Conservation (phyloP, 2,329 filamentous ascomycete genomes). For the Trichophyton schoenleinii region DNA sequence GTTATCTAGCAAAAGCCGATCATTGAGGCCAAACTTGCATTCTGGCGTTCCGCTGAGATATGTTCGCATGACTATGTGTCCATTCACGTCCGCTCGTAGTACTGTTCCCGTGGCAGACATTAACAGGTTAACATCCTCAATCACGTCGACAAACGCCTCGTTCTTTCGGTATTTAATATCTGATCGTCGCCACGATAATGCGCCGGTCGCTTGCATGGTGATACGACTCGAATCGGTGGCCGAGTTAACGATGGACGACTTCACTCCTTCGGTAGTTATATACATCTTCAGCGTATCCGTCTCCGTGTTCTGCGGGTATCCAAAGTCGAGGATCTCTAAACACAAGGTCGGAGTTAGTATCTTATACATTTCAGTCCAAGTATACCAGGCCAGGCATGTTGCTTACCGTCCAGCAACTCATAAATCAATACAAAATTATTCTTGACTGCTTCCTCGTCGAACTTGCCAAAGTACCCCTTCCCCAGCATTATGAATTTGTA, state of each 20-base stretch:
- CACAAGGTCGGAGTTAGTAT: constrained; percentile 4
- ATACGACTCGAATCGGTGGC: constrained; percentile 88
- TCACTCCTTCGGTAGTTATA: constrained; percentile 97
- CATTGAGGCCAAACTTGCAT: constrained; percentile 97
- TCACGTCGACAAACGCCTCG: constrained; percentile 97
- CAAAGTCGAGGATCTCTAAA: constrained; percentile 74
- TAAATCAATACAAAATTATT: constrained; percentile 99
- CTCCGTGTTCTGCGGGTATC: constrained; percentile 30
- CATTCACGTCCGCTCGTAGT: constrained; percentile 87
- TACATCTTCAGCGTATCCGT: constrained; percentile 99
- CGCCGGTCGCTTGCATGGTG: constrained; percentile 97
- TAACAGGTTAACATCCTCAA: constrained; percentile 95
- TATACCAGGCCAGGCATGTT: neutral
- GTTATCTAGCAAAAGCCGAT: constrained; percentile 79
- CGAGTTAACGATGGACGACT: constrained; percentile 58
- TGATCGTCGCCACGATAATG: constrained; percentile 88
- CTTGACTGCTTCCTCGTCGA: constrained; percentile 98
- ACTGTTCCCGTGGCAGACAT: constrained; percentile 98
- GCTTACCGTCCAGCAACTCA: constrained; percentile 77
- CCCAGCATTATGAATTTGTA: constrained; percentile 84
- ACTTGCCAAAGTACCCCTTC: constrained; percentile 95
- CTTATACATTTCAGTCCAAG: neutral
- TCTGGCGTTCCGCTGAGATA: constrained; percentile 94
- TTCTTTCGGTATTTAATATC: constrained; percentile 99
- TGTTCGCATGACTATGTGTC: constrained; percentile 96